Evolutionary conservation across 139 green algal genomes (phyloP).

Genomic region (Chlorella sp.): DNA sequence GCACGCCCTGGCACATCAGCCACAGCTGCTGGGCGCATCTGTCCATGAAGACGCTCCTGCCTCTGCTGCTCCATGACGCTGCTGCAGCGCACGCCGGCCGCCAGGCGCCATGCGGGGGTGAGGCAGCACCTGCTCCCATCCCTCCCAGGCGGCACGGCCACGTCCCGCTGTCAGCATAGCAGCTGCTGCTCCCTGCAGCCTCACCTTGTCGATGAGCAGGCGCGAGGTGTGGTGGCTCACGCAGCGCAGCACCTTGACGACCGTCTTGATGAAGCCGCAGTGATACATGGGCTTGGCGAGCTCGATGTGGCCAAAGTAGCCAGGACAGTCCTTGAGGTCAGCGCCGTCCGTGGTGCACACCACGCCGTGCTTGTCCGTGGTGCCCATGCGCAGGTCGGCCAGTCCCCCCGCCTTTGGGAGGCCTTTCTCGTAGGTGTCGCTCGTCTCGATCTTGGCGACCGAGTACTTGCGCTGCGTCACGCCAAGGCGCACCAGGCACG

Average conservation of each 20-base stretch:
- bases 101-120: too few species aligned
- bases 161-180: too few species aligned
- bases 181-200: too few species aligned
- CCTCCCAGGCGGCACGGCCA: too few species aligned
- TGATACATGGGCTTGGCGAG: constrained; percentile 96
- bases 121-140: too few species aligned
- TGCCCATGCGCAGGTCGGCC: constrained; percentile 89
- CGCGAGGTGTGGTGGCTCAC: constrained; percentile 88
- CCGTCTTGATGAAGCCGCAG: constrained; percentile 90
- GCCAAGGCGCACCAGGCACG: background rate
- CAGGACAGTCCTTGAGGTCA: constrained; percentile 79
- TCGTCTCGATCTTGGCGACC: constrained; percentile 75
- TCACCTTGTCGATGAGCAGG: constrained; percentile 80
- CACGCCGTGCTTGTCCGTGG: constrained; percentile 71
- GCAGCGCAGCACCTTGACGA: constrained; percentile 90
- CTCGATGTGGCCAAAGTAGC: constrained; percentile 98
- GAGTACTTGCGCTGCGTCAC: constrained; percentile 62
- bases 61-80: too few species aligned
- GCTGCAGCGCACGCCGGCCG: too few species aligned
- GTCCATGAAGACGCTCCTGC: too few species aligned
- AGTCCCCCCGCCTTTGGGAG: constrained; percentile 81
- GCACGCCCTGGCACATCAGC: too few species aligned
- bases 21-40: too few species aligned
- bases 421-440: constrained; percentile 88
- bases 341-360: constrained; percentile 77